Evolutionary conservation across 768 basidiomycete species (phyloP), one percentile per base, ranked within the genome.

Genomic region (Suillus plorans): DNA sequence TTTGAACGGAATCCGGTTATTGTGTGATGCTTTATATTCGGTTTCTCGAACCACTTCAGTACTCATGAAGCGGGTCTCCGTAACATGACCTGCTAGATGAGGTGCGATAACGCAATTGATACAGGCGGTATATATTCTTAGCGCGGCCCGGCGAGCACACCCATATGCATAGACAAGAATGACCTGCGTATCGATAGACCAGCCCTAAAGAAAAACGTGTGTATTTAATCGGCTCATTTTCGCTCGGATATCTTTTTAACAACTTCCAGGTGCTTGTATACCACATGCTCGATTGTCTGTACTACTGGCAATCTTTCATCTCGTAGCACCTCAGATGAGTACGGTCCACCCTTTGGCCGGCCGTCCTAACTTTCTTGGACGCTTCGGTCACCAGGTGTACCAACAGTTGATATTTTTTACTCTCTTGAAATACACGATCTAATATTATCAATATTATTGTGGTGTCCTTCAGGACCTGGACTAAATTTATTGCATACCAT

Each of bases 371-470:
- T 70, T 37, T 68, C 69, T 69, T 83, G 83, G 84, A 77, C 79
- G 80, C 68, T 65, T 80, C 81, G 80, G 88, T 88, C 88, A 89
- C 87, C 87, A 85, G 80, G 84, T 84, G 85, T 80, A 81, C 80
- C 82, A 65, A 85, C 80, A 78, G n/a, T 14, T 50, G 14, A 50
- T 25, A 7, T 8, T 16, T 50, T 22, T 60, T 42, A 12, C 18
- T 34, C 13, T 20, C 1, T n/a, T n/a, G n/a, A n/a, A n/a, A n/a
- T n/a, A n/a, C n/a, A n/a, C 12, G 5, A 16, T 37, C 12, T 16
- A 39, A 57, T 57, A 7, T 56, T 36, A 50, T n/a, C 28, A 18
- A 20, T 45, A n/a, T n/a, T 57, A 22, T 39, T 14, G 12, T 41
- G 5, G 39, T 59, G 28, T 34, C 13, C 12, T 13, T 7, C 7